Evolutionary conservation across 2,329 filamentous ascomycete species (phyloP), one percentile per base, ranked within the genome.

Genomic region (Elsinoe arachidis): DNA sequence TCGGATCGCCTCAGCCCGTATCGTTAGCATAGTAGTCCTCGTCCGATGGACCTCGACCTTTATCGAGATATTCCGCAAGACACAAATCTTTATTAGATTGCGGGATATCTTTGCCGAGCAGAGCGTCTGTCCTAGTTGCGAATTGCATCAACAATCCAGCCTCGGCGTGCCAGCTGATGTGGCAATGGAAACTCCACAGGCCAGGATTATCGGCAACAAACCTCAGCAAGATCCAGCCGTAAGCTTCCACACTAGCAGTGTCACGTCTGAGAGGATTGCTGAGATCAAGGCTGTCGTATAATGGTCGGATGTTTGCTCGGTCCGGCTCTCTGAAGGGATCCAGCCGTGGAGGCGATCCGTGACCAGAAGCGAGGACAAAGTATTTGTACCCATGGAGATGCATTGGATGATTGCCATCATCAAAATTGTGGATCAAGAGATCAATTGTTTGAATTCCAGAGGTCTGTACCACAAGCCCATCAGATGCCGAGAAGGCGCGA

Each of bases 141-240:
- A 85, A 76, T 66, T 83, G 79, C 82, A 85, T 84, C 33, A 78
- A 59, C 72, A 83, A 74, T 1, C 81, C 80, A 1, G 80, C 76
- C 61, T 81, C 79, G 0, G 75, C 73, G 63, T 84, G 81, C 81
- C 81, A 84, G 0, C 73, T 71, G 58, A 82, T 76, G 61, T 83
- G 80, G 61, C 80, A 83, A 64, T 83, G 80, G 19, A 83, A 75
- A 0, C 78, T 73, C 80, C 81, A 83, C 1, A 80, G 62, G 0
- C 81, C 81, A 0, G 80, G 76, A 63, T 82, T 83, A 59, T 83
- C 80, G 0, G 80, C 73, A 2, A 80, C 70, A 12, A 83, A 75
- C 56, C 80, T 70, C 11, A 84, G 66, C n/a, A 80, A 63, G 1
- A 75, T 70, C 79, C 79, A 83, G 0, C 77, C 78, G 54, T 78